Evolutionary conservation across 2,329 filamentous ascomycete species (phyloP), one percentile per base, ranked within the genome.

Genomic region (Dothistroma septosporum): DNA sequence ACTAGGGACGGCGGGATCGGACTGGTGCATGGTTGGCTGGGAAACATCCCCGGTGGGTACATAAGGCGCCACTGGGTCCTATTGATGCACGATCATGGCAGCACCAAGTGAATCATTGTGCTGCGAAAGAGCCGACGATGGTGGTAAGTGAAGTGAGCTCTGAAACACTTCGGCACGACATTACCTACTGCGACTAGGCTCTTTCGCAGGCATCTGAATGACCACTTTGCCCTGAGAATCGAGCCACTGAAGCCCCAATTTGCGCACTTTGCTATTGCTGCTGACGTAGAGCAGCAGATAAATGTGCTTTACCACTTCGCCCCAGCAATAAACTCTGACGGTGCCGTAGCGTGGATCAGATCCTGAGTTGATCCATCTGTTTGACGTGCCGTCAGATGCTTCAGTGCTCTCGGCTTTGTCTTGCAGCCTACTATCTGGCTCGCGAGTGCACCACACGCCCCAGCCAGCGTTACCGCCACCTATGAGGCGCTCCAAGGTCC

Each of bases 241-340:
- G 55, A 87, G 75, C 90, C 91, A 96, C 53, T 77, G 76, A 14
- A 84, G 78, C 0, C 82, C 82, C 9, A 82, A 82, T 7, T 77
- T 78, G 61, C 83, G 81, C 16, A 92, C 75, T 62, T 80, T 80
- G 33, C 87, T 81, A 59, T 84, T 80, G 67, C 87, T 93, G 0
- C 86, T 88, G 14, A 92, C 75, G 71, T 89, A 93, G 0, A 96
- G 74, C 44, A 92, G 73, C 4, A 94, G 75, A 73, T 91, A 96
- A 35, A 90, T 80, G 68, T 95, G 87, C 57, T 85, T 82, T 0
- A 85, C 84, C 0, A 91, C 77, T 63, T 87, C 83, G 0, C 89
- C 92, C 87, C 90, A 96, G 70, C 90, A 90, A 71, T 89, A 94
- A 1, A 93, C 73, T 35, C 85, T 82, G 1, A 95, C 72, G 1